These are phyloP conservation scores for Volvox carteri DNA, from an alignment of 163 green algal species.

Conservation along the genomic window DNA sequence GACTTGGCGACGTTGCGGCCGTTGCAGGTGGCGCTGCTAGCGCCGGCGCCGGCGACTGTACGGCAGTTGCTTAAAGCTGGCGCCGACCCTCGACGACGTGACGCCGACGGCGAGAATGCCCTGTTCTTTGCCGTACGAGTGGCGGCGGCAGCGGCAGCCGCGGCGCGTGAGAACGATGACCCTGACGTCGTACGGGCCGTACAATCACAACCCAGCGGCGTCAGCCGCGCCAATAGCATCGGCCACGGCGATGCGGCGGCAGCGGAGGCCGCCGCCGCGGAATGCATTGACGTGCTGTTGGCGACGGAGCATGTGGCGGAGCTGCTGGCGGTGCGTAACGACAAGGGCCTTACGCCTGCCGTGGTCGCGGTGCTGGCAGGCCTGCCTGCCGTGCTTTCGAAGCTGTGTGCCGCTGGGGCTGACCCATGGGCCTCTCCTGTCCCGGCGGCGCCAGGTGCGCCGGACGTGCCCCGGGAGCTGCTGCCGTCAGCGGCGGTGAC, in stretches of 20 bases:
- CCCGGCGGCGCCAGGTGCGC: constrained; percentile 11
- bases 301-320: background rate
- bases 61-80: constrained; percentile 4
- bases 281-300: background rate
- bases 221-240: background rate
- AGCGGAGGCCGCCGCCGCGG: background rate
- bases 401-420: background rate
- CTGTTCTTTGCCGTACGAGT: constrained; percentile 23
- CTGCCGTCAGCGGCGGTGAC: background rate
- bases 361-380: constrained; percentile 28
- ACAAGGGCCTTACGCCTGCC: constrained; percentile 19
- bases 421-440: constrained; percentile 31
- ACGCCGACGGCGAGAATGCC: constrained; percentile 28
- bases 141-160: background rate
- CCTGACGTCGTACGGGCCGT: background rate
- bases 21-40: constrained; percentile 33
- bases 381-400: background rate
- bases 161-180: background rate
- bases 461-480: background rate
- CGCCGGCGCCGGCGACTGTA: constrained; percentile 16
- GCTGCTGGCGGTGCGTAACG: constrained; percentile 14
- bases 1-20: constrained; percentile 3
- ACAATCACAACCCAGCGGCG: background rate
- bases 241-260: background rate
- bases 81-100: background rate